Base-by-base conservation (phyloP, 2,329 filamentous ascomycete genomes). In the Aureobasidium sp. region DNA sequence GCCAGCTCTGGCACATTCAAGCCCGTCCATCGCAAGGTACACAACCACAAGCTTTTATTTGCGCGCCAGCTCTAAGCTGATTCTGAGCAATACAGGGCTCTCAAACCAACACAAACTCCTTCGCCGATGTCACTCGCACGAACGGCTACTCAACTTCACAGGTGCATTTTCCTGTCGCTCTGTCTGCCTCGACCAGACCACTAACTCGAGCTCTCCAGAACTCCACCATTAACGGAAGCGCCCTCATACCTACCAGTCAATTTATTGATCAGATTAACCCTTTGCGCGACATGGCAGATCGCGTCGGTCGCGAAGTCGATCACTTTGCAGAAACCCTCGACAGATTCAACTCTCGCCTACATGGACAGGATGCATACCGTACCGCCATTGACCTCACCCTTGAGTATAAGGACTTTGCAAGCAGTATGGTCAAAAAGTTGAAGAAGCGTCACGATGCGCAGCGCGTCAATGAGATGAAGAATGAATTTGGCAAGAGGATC, bases 281-380 rank as follows among this genome's bases (percentile, higher is more conserved):
- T 20, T 76, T 88, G 66, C 84, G 84, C 71, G 80, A 83, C 66
- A 84, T 86, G 67, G 85, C 85, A 64, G 84, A 90, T 67, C 82
- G 84, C 47, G 85, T 90, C 36, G 88, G 89, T 56, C 85, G 87
- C 65, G 91, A 96, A 74, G 90, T 96, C 63, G 91, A 96, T 76
- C 82, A 85, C 48, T 97, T 97, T 71, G 92, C 92, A 41, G 87
- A 89, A 71, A 84, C 85, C 57, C 82, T 97, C 26, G 92, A 97
- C 75, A 82, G 85, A 61, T 93, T 92, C 73, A 82, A 78, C 68
- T 81, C 73, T 68, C 78, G 69, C 69, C 78, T 67, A 75, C 80
- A 66, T 71, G 75, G 66, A 53, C 81, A 82, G 64, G 70, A 74
- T 71, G 84, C 84, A 70, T 81, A 83, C 51, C 83, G 86, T 64